Evolutionary conservation across 208 protist genomes (phyloP).

Genomic region (Leishmania lainsoni): DNA sequence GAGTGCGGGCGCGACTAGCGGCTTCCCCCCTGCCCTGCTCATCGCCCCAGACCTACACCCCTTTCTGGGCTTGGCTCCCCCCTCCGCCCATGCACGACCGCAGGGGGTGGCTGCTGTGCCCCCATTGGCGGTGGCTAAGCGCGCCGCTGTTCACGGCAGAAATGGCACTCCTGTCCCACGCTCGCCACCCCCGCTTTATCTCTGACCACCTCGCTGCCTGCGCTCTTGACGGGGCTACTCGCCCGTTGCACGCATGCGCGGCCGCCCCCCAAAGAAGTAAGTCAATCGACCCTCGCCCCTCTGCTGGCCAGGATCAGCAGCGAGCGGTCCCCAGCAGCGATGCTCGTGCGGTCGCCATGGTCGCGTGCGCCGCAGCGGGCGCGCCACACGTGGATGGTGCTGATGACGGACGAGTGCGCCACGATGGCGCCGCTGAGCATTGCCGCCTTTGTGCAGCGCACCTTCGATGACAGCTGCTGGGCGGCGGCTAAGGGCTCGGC

Average conservation of each 20-base stretch:
- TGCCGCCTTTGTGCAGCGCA: conserved; percentile 12
- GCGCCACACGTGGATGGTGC: conserved; percentile 32
- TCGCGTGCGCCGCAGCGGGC: conserved; percentile 8
- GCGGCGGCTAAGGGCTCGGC: not conserved
- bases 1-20: not conserved
- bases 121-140: not conserved
- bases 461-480: conserved; percentile 2
- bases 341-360: conserved; percentile 13
- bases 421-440: conserved; percentile 16
- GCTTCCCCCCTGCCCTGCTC: not conserved
- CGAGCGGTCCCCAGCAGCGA: not conserved
- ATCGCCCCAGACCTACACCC: not conserved
- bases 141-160: not conserved
- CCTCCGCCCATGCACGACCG: not conserved
- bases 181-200: not conserved
- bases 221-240: not conserved
- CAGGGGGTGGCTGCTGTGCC: not conserved
- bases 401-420: conserved; percentile 34
- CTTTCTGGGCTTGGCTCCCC: not conserved
- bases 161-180: not conserved
- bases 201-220: not conserved
- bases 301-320: not conserved
- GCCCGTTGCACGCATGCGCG: not conserved
- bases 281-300: not conserved
- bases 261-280: not conserved